Conservation (phyloP, 2,329 filamentous ascomycete genomes). For the Colletotrichum higginsianum region DNA sequence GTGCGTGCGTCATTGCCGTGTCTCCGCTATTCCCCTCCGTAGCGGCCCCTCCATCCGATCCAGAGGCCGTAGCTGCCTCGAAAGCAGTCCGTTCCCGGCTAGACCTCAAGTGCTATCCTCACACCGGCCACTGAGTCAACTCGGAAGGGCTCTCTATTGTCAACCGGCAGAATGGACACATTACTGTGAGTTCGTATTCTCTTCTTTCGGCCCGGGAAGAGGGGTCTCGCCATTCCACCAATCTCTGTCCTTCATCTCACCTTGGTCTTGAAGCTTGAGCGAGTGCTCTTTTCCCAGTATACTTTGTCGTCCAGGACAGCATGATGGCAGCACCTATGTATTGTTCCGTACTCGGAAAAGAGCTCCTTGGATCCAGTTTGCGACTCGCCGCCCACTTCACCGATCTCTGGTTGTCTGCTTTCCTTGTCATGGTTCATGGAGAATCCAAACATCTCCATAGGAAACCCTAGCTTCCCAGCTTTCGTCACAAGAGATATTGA, state of each 20-base stretch:
- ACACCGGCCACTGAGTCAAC: background rate
- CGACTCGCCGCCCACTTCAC: background rate
- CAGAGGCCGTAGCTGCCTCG: conserved; percentile 37
- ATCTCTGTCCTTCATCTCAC: conserved; percentile 1
- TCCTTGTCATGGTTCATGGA: background rate
- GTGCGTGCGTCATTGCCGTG: conserved; percentile 39
- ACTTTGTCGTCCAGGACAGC: background rate
- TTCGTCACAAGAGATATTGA: background rate
- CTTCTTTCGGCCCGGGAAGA: conserved; percentile 10
- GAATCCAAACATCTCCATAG: background rate
- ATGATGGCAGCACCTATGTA: background rate
- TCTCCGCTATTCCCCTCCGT: conserved; percentile 41
- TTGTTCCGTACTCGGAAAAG: too few relatives aligned
- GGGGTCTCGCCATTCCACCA: background rate
- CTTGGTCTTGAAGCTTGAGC: background rate
- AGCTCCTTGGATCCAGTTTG: background rate
- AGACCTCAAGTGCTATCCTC: conserved; percentile 1
- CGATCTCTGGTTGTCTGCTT: background rate
- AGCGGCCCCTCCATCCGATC: conserved; percentile 38
- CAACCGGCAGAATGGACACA: conserved; percentile 48
- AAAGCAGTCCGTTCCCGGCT: conserved; percentile 25
- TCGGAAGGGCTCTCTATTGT: background rate
- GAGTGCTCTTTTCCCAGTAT: conserved; percentile 9
- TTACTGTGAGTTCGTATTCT: conserved; percentile 48
- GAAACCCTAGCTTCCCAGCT: background rate